Percentiles rank a stretch among this genome's conserved stretches.
These are phyloP conservation scores for Eremothecium coryli DNA, from an alignment of 1,139 yeast genomes.

Conservation along the genomic window DNA sequence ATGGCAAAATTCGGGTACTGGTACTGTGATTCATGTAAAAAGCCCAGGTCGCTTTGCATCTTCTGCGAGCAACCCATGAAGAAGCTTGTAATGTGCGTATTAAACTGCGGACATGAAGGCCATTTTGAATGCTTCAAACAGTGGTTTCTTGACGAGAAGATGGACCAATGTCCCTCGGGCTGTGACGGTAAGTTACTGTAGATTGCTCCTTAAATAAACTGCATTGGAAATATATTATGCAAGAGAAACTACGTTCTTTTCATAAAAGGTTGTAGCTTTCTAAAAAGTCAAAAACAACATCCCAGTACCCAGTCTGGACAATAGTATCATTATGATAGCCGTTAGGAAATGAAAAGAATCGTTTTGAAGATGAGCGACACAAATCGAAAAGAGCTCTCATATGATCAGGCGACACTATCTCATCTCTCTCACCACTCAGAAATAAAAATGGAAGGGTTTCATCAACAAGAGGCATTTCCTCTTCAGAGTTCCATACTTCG, in stretches of 20 bases:
- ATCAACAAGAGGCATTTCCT: conserved; percentile 45
- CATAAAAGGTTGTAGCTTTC: conserved; percentile 21
- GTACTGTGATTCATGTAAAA: conserved; percentile 71
- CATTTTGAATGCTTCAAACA: conserved; percentile 71
- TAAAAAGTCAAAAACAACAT: conserved; percentile 49
- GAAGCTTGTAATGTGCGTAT: conserved; percentile 58
- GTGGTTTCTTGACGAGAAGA: conserved; percentile 64
- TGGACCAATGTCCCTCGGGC: conserved; percentile 76
- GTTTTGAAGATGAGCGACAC: conserved; percentile 39
- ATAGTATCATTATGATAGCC: conserved; percentile 79
- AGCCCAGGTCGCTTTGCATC: conserved; percentile 58
- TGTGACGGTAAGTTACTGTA: conserved; percentile 34
- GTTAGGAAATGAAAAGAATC: conserved; percentile 43
- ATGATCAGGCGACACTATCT: conserved; percentile 83
- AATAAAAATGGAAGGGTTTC: conserved; percentile 56
- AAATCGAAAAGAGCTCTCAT: conserved; percentile 54
- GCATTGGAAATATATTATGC: conserved; percentile 3
- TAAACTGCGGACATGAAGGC: conserved; percentile 81
- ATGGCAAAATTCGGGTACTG: conserved; percentile 51
- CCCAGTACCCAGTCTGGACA: conserved; percentile 68
- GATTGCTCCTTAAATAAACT: conserved; percentile 34
- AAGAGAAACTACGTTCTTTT: conserved; percentile 19
- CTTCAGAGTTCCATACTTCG: conserved; percentile 78
- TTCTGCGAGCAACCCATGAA: conserved; percentile 72
- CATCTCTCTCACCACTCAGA: conserved; percentile 70